These are phyloP conservation scores for Mortierella hygrophila DNA, from an alignment of 192 early-diverging fungal genomes.

Conservation along the genomic window DNA sequence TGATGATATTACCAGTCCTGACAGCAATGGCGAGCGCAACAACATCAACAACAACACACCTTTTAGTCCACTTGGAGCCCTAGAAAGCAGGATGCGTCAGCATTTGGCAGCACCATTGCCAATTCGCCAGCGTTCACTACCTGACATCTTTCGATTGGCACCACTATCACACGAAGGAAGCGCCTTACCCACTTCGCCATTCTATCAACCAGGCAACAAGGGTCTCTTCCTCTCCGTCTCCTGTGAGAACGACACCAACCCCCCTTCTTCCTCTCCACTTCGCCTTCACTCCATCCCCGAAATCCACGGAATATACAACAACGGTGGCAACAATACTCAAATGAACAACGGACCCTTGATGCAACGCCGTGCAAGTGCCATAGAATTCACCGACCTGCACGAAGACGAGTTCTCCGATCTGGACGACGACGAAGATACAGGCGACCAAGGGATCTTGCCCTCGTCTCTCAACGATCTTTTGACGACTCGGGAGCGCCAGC, in stretches of 20 bases:
- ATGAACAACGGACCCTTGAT: background rate
- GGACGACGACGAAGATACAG: conserved; percentile 55
- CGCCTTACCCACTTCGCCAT: conserved; percentile 41
- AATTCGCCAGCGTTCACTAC: conserved; percentile 57
- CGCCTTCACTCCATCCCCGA: conserved; percentile 60
- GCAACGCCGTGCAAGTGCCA: conserved; percentile 16
- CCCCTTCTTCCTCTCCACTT: conserved; percentile 50
- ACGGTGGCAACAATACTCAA: background rate
- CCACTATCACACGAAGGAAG: conserved; percentile 25
- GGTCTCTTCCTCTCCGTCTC: conserved; percentile 54
- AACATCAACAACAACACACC: background rate
- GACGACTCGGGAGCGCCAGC: conserved; percentile 61
- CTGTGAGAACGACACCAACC: conserved; percentile 33
- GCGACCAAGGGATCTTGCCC: conserved; percentile 58
- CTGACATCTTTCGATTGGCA: conserved; percentile 54
- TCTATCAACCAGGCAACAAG: conserved; percentile 48
- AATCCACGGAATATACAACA: conserved; percentile 29
- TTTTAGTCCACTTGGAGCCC: background rate
- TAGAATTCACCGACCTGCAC: conserved; percentile 1
- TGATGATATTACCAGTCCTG: conserved; percentile 9
- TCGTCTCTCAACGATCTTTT: conserved; percentile 68
- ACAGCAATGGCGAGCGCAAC: background rate
- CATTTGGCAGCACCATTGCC: conserved; percentile 58
- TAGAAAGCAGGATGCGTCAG: conserved; percentile 24
- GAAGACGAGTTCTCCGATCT: conserved; percentile 46